phyloP scores from a whole-genome alignment of 305 asterid species.

The Fraxinus latifolia region DNA sequence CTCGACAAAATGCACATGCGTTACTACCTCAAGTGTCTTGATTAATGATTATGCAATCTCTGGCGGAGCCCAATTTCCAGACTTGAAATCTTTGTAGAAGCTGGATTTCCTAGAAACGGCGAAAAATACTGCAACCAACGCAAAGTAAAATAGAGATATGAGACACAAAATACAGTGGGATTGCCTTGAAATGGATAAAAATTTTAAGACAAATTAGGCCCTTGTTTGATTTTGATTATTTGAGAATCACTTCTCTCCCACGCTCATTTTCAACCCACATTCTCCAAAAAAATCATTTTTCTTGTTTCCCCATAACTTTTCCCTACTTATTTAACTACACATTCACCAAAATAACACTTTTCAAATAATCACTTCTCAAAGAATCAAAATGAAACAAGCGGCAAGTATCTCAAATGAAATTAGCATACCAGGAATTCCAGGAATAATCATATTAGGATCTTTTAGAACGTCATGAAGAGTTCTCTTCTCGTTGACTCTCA shows the following conservation, averaged over 20 bases:
- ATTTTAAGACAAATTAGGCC: neutral
- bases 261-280: neutral
- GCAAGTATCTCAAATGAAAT: neutral
- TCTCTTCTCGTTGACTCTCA: conserved; percentile 61
- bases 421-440: conserved; percentile 84
- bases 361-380: neutral
- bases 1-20: neutral
- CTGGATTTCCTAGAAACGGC: conserved; percentile 63
- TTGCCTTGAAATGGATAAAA: conserved; percentile 3
- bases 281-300: neutral
- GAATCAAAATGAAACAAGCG: neutral
- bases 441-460: conserved; percentile 50
- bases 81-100: conserved; percentile 61
- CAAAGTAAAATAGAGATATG: conserved; percentile 2
- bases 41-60: conserved; percentile 38
- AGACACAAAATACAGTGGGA: conserved; percentile 1
- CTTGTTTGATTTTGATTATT: neutral
- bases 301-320: neutral
- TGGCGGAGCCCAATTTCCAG: conserved; percentile 73
- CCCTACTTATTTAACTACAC: neutral
- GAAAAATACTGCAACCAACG: conserved; percentile 52
- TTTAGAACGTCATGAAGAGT: conserved; percentile 63
- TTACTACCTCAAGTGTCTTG: conserved; percentile 13
- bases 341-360: neutral
- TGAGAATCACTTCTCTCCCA: neutral